Base-by-base conservation (phyloP, 1,284 basidiomycete species). In the Xanthoconium separans region DNA sequence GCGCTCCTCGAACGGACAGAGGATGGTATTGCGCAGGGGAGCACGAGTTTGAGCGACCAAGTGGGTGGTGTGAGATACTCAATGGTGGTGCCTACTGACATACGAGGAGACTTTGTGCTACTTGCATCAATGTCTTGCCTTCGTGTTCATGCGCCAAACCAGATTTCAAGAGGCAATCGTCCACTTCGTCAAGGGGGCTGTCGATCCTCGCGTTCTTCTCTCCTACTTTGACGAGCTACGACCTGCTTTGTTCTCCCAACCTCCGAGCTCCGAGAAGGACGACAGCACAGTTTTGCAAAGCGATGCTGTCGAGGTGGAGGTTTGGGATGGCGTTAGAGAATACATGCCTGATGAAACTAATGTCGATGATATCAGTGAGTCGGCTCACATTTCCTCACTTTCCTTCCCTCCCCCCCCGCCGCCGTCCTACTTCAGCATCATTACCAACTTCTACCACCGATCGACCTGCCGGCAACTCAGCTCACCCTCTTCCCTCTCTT, bases 311-410 rank as follows among this genome's bases (percentile, higher is more conserved):
- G 81, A 79, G 53, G 81, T 70, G 10, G 69, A 69, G 37, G 71
- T 92, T 11, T 91, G 84, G 69, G 73, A 80, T 40, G 91, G 91
- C 15, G 77, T 93, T 4, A 79, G 76, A 53, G 81, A 83, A 54
- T 76, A 79, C 54, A 83, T 92, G 77, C 85, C 84, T 0, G 62
- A 69, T 2, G 82, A 86, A 59, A 75, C 73, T 15, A 85, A 79
- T 8, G 76, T 91, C 18, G 85, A 91, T 59, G 84, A 87, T 56
- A 84, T 91, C 62, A 87, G 91, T 93, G 71, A 83, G 90, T 83
- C 12, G 22, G 52, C 58, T 60, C 18, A 45, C 53, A 50, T 59
- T 50, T 55, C 45, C 16, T 57, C 20, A 57, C 47, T 57, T 63
- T 49, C 62, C 20, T 61, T 65, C 55, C 56, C 54, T 48, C 58